Evolutionary conservation across 1,284 basidiomycete species (phyloP).

Genomic region (Amylostereum areolatum): DNA sequence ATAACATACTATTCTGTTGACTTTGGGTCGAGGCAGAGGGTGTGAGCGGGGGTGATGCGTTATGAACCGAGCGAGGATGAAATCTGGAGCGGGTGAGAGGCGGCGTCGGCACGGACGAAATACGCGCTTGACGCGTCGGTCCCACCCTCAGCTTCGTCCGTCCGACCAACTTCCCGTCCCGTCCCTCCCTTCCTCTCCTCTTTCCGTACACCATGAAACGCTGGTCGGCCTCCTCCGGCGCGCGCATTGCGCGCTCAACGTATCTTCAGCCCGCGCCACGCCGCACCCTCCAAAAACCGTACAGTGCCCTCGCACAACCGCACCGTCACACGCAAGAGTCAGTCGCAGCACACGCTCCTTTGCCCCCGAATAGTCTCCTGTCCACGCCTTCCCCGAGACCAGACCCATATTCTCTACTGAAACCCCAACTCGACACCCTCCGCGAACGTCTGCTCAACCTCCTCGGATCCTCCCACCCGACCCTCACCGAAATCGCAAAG

Average conservation of each 20-base stretch:
- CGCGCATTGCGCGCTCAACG: constrained; percentile 16
- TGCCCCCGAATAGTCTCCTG: not conserved
- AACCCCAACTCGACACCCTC: constrained; percentile 70
- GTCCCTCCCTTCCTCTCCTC: constrained; percentile 8
- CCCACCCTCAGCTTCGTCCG: constrained; percentile 7
- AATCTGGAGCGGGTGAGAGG: not conserved
- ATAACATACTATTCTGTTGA: not conserved
- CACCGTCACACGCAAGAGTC: constrained; percentile 6
- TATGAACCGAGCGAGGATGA: not conserved
- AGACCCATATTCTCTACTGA: constrained; percentile 68
- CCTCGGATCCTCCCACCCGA: constrained; percentile 85
- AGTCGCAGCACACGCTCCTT: constrained; percentile 1
- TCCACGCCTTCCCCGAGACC: constrained; percentile 21
- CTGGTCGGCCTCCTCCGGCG: constrained; percentile 23
- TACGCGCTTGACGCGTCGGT: not conserved
- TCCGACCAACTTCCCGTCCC: constrained; percentile 5
- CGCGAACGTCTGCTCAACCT: constrained; percentile 74
- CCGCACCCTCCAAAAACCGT: constrained; percentile 16
- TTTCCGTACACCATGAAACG: constrained; percentile 30
- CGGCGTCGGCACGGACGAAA: not conserved
- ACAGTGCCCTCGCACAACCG: constrained; percentile 23
- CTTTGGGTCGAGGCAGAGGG: not conserved
- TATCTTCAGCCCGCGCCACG: constrained; percentile 9
- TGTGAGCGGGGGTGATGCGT: not conserved
- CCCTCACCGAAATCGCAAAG: constrained; percentile 82